These are phyloP conservation scores for Chrysanthemum lavandulifolium DNA, from an alignment of 129 eudicot species.

Conservation along the genomic window DNA sequence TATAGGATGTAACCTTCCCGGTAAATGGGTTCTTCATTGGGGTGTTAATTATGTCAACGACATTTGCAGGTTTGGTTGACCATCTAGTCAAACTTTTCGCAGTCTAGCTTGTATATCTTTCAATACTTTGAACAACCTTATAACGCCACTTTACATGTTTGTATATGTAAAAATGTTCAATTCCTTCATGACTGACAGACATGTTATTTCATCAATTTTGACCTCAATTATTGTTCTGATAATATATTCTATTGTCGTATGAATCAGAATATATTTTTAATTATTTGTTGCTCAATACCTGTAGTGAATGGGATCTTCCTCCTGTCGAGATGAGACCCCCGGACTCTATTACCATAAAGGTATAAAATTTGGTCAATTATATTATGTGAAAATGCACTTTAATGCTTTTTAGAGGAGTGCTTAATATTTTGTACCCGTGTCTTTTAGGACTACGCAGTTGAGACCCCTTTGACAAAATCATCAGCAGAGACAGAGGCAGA, in stretches of 20 bases:
- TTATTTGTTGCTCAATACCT: conserved; percentile 12
- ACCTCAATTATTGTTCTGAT: neutral
- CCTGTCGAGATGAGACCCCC: conserved; percentile 83
- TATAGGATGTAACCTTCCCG: conserved; percentile 89
- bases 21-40: conserved; percentile 99
- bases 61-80: conserved; percentile 65
- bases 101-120: neutral
- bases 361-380: conserved; percentile 22
- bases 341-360: conserved; percentile 81
- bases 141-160: neutral
- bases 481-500: conserved; percentile 44
- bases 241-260: too few species aligned
- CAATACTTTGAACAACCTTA: conserved; percentile 3
- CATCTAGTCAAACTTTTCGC: neutral
- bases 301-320: conserved; percentile 99
- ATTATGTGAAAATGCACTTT: neutral
- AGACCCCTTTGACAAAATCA: conserved; percentile 71
- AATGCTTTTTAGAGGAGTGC: conserved; percentile 8
- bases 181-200: too few species aligned
- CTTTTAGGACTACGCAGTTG: conserved; percentile 90
- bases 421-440: conserved; percentile 6
- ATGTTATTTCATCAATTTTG: neutral
- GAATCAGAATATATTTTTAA: neutral
- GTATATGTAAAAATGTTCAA: too few species aligned
- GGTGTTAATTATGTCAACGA: conserved; percentile 82